A percentile compares a stretch with the other conserved stretches of the same genome.
phyloP scores from a whole-genome alignment of 495 filamentous ascomycete species.

The Margaritispora aquatica region DNA sequence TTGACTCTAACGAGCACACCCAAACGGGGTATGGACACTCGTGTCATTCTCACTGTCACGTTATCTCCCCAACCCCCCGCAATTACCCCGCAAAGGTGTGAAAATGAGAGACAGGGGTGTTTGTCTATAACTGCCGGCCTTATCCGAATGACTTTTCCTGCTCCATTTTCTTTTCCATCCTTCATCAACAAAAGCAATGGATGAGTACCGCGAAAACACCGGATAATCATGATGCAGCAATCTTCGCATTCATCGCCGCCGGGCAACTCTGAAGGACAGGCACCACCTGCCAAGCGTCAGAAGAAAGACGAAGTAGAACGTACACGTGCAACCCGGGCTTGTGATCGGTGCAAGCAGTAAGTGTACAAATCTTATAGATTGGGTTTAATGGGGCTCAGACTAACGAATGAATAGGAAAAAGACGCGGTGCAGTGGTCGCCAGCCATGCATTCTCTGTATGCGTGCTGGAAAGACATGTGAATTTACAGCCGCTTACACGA shows the following conservation, averaged over 20 bases:
- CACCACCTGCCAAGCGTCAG: slow-evolving; percentile 4
- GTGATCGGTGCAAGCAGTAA: slow-evolving; percentile 31
- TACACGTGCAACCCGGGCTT: slow-evolving; percentile 28
- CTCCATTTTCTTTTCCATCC: neutral
- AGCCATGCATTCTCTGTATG: slow-evolving; percentile 12
- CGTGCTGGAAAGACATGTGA: slow-evolving; percentile 4
- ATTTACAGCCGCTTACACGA: slow-evolving; percentile 10
- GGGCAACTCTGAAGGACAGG: neutral
- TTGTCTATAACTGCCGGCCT: neutral
- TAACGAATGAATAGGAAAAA: slow-evolving; percentile 6
- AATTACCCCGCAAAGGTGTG: neutral
- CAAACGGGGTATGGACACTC: too few species aligned
- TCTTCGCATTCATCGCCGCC: neutral
- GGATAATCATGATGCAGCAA: neutral
- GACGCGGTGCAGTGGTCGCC: slow-evolving; percentile 7
- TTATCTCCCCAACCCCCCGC: neutral
- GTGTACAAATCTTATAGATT: neutral
- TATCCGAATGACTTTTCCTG: neutral
- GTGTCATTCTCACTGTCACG: too few species aligned
- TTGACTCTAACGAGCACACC: too few species aligned
- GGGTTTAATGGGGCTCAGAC: neutral
- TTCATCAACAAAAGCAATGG: neutral
- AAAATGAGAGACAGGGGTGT: neutral
- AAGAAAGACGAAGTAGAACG: slow-evolving; percentile 14
- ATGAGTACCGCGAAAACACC: neutral